These are phyloP conservation scores for Dentipellis fragilis DNA, from an alignment of 768 basidiomycete genomes.

Conservation along the genomic window DNA sequence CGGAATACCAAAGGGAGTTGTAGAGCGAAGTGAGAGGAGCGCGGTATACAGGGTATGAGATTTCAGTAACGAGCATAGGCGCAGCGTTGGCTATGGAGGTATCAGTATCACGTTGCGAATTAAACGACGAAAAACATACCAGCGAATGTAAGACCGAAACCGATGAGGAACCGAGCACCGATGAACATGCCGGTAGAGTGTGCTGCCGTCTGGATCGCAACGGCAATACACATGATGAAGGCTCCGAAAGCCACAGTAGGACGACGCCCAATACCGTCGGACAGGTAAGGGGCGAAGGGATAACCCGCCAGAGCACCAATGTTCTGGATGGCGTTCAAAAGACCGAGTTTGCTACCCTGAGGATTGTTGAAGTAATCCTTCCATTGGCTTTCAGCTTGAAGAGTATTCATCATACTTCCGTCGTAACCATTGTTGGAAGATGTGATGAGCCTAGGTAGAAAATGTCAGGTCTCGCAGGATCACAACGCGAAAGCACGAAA, in stretches of 20 bases:
- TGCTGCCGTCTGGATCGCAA: constrained; percentile 61
- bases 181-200: constrained; percentile 72
- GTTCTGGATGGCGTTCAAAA: constrained; percentile 42
- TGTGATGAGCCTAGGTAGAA: constrained; percentile 46
- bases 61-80: constrained; percentile 76
- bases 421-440: constrained; percentile 72
- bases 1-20: constrained; percentile 83
- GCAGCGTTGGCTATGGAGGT: constrained; percentile 45
- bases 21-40: constrained; percentile 68
- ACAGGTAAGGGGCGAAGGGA: constrained; percentile 62
- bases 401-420: constrained; percentile 73
- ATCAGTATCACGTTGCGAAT: constrained; percentile 11
- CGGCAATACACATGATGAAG: constrained; percentile 58
- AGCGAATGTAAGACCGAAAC: constrained; percentile 69
- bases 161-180: constrained; percentile 56
- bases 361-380: constrained; percentile 39
- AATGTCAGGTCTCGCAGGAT: background rate
- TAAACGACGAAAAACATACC: background rate
- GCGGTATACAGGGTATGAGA: constrained; percentile 80
- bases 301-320: constrained; percentile 60
- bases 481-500: background rate
- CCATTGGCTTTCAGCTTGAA: constrained; percentile 64
- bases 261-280: constrained; percentile 65
- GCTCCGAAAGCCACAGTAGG: constrained; percentile 59
- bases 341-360: background rate